phyloP scores from a whole-genome alignment of 768 basidiomycete genomes.

The Amanita muscaria region DNA sequence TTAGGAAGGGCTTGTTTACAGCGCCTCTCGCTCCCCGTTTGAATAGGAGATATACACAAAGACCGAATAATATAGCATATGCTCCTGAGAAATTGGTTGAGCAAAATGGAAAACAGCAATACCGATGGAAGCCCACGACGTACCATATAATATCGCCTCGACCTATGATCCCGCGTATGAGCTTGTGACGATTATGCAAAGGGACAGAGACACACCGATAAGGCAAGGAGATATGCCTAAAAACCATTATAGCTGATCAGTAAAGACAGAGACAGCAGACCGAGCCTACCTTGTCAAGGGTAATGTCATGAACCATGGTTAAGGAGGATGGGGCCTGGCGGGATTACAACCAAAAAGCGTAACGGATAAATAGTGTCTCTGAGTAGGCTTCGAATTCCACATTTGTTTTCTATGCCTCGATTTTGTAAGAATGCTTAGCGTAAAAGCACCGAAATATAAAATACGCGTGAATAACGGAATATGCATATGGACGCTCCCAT shows the following conservation, averaged over 20 bases:
- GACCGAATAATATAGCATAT: constrained; percentile 6
- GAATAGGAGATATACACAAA: constrained; percentile 9
- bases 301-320: neutral
- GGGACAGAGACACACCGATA: neutral
- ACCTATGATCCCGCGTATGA: neutral
- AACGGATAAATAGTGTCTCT: too few species aligned
- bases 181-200: neutral
- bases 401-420: too few species aligned
- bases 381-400: too few species aligned
- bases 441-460: too few species aligned
- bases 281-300: neutral
- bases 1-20: constrained; percentile 7
- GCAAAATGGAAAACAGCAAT: neutral
- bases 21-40: neutral
- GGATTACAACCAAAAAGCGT: too few species aligned
- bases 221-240: neutral
- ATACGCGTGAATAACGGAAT: too few species aligned
- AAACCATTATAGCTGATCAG: neutral
- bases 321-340: neutral
- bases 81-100: neutral
- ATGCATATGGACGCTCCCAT: too few species aligned
- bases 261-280: too few species aligned
- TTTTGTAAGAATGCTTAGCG: too few species aligned
- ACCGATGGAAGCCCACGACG: too few species aligned
- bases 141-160: neutral